These are phyloP conservation scores for Microbotryomycetes sp. DNA, from an alignment of 1,284 basidiomycete genomes.

Conservation along the genomic window DNA sequence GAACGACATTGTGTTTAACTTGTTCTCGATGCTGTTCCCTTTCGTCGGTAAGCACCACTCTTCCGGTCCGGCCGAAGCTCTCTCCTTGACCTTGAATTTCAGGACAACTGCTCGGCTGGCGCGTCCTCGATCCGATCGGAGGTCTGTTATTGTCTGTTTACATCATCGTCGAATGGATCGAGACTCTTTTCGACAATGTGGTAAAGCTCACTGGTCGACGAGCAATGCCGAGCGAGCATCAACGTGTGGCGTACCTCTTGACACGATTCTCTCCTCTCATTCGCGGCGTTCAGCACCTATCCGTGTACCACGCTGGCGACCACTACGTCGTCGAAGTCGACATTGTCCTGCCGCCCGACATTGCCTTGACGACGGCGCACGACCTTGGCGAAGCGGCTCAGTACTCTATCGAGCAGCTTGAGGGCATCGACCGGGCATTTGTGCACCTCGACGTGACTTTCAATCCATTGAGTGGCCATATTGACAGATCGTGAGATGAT, in stretches of 20 bases:
- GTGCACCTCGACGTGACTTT: slow-evolving; percentile 37
- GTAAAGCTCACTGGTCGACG: slow-evolving; percentile 39
- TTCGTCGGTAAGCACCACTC: slow-evolving; percentile 36
- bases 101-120: slow-evolving; percentile 38
- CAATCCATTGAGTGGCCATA: slow-evolving; percentile 3
- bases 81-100: slow-evolving; percentile 13
- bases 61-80: slow-evolving; percentile 4
- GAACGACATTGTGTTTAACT: slow-evolving; percentile 47
- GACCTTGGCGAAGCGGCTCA: slow-evolving; percentile 41
- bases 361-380: slow-evolving; percentile 44
- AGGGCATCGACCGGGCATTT: slow-evolving; percentile 45
- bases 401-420: slow-evolving; percentile 38
- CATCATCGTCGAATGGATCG: slow-evolving; percentile 44
- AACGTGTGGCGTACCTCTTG: slow-evolving; percentile 46
- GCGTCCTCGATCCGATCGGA: slow-evolving; percentile 46
- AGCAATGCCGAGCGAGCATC: slow-evolving; percentile 34
- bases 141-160: slow-evolving; percentile 45
- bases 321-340: slow-evolving; percentile 43
- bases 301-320: slow-evolving; percentile 36
- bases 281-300: slow-evolving; percentile 34
- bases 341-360: slow-evolving; percentile 44
- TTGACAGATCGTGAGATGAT: slow-evolving; percentile 1
- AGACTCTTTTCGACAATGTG: slow-evolving; percentile 45
- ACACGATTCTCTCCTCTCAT: slow-evolving; percentile 40
- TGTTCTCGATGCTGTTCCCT: slow-evolving; percentile 51